Conservation (phyloP, 2,329 filamentous ascomycete genomes). For the Xylaria sp. region DNA sequence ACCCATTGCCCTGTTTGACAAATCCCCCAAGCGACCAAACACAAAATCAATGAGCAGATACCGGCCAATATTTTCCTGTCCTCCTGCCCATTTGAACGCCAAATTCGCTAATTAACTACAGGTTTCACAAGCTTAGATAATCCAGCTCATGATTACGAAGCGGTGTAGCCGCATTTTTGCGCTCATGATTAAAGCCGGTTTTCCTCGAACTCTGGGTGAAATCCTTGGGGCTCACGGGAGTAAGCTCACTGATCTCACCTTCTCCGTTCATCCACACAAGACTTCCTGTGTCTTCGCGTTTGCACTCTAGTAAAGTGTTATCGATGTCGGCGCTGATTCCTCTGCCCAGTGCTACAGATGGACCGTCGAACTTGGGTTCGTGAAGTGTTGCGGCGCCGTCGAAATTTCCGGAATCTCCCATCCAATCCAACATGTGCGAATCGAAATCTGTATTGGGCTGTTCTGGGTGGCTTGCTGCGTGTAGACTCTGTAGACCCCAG, state of each 20-base stretch:
- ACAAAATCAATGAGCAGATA: constrained; percentile 1
- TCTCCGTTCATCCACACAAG: constrained; percentile 20
- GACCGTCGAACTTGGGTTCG: not conserved
- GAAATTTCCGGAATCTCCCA: not conserved
- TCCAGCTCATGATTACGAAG: constrained; percentile 27
- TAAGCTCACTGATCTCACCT: not conserved
- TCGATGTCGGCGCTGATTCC: not conserved
- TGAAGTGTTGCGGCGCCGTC: not conserved
- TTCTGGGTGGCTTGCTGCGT: constrained; percentile 13
- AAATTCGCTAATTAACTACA: not conserved
- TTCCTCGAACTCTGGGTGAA: constrained; percentile 1
- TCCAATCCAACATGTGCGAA: constrained; percentile 25
- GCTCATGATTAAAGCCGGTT: not conserved
- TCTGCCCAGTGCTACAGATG: not conserved
- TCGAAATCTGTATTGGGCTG: constrained; percentile 9
- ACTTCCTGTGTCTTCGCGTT: constrained; percentile 9
- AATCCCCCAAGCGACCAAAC: not conserved
- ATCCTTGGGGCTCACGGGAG: constrained; percentile 1
- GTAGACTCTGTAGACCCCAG: constrained; percentile 29
- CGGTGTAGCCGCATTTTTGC: not conserved
- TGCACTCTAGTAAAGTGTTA: not conserved
- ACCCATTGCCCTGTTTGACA: not conserved
- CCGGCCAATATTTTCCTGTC: not conserved
- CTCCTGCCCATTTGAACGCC: not conserved
- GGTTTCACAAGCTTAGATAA: constrained; percentile 25